A percentile compares a stretch with the other conserved stretches of the same genome.
These are phyloP conservation scores for Cytospora chrysosperma DNA, from an alignment of 2,329 filamentous ascomycete species.

Conservation along the genomic window DNA sequence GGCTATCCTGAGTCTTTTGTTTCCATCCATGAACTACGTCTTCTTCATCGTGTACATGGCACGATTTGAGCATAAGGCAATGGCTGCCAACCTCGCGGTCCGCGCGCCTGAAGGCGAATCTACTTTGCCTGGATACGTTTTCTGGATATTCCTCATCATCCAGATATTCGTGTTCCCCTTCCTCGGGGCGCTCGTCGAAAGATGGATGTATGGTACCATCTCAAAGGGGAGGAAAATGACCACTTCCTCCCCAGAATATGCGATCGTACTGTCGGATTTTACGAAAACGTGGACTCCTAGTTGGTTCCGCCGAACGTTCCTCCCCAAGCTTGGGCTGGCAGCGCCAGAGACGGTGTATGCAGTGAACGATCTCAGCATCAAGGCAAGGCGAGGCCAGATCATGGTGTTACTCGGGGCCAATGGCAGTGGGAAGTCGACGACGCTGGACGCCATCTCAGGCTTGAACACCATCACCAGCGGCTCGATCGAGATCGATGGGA, in stretches of 20 bases:
- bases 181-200: conserved; percentile 72
- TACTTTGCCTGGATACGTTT: conserved; percentile 42
- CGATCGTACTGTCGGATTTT: conserved; percentile 70
- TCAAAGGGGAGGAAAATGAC: conserved; percentile 50
- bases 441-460: conserved; percentile 82
- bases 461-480: conserved; percentile 75
- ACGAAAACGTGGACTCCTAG: conserved; percentile 76
- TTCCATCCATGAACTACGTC: conserved; percentile 85
- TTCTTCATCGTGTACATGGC: conserved; percentile 76
- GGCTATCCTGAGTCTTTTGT: conserved; percentile 69
- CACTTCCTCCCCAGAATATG: conserved; percentile 36
- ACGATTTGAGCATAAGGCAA: conserved; percentile 66
- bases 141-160: conserved; percentile 71
- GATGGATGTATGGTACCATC: conserved; percentile 71
- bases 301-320: conserved; percentile 47
- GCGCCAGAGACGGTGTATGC: conserved; percentile 65
- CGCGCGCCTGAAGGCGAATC: conserved; percentile 66
- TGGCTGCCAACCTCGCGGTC: conserved; percentile 59
- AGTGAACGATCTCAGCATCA: conserved; percentile 70
- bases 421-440: conserved; percentile 87
- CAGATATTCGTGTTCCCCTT: conserved; percentile 79
- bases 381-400: conserved; percentile 75
- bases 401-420: conserved; percentile 85
- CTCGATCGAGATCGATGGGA: conserved; percentile 72
- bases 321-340: conserved; percentile 12